These are phyloP conservation scores for Neurospora sp. DNA, from an alignment of 495 filamentous ascomycete genomes.

Conservation along the genomic window DNA sequence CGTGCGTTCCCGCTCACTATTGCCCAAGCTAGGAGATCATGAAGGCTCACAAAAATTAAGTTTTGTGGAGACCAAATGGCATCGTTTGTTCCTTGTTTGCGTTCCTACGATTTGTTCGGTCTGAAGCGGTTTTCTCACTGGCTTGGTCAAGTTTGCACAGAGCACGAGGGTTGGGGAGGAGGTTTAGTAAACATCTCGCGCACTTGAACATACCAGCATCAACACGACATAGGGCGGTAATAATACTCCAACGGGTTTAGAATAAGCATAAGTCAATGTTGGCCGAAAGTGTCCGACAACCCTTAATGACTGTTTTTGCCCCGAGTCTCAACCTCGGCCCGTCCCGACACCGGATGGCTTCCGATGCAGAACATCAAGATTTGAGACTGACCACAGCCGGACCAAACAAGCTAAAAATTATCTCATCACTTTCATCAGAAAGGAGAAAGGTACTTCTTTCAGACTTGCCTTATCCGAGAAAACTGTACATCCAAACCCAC, in stretches of 20 bases:
- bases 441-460: neutral
- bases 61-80: no score
- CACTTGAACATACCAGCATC: no score
- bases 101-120: no score
- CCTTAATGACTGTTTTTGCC: neutral
- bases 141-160: no score
- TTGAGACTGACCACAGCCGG: neutral
- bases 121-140: no score
- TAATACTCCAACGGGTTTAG: neutral
- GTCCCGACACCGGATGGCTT: neutral
- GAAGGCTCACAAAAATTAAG: no score
- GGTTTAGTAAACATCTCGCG: no score
- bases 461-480: neutral
- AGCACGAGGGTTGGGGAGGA: no score
- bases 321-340: neutral
- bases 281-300: neutral
- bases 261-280: neutral
- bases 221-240: no score
- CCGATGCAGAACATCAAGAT: neutral
- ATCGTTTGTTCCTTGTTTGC: no score
- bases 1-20: no score
- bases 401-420: neutral
- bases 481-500: neutral
- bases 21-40: no score
- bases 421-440: neutral